Evolutionary conservation across 2,329 filamentous ascomycete species (phyloP), one percentile per base, ranked within the genome.

Genomic region (Aureobasidium sp.): DNA sequence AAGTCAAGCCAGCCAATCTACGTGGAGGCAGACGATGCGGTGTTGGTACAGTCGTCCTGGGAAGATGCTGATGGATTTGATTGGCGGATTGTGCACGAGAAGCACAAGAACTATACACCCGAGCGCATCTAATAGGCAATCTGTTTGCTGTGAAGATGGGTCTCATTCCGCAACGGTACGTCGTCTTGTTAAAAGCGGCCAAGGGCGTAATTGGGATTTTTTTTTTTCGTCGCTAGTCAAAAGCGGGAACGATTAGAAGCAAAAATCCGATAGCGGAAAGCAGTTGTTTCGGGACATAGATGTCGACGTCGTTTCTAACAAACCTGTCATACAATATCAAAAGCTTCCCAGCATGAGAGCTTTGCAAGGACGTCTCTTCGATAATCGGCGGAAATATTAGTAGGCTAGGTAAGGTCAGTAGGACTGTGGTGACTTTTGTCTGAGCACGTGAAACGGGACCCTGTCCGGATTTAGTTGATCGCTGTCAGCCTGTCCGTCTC

Each of bases 201-300:
- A 19, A 39, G 24, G 22, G 38, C n/a, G 11, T 4, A 32, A 29
- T 34, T 50, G 29, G n/a, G n/a, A 38, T 39, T 38, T 39, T 51
- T 49, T 51, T 41, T 24, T 5, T 5, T 25, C 24, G n/a, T 41
- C 48, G 37, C 37, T 51, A 41, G 48, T 41, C 48, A 11, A 51
- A 51, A 40, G 48, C 37, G 48, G 48, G 19, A 34, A 24, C 37
- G 17, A 17, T 19, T 34, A 14, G 14, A 34, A 41, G 48, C 35
- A 41, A 40, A 34, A 19, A 39, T 38, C 45, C 45, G 45, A 49
- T 38, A 49, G 45, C 45, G 45, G 45, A 21, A 39, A 17, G 44
- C 17, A 11, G 10, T 35, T 12, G 1, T 8, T 4, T 27, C n/a
- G 14, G 16, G 27, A 14, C 40, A 42, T 42, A 5, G 40, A n/a